Conservation (phyloP, 768 basidiomycete species). For the Naganishia friedmannii region DNA sequence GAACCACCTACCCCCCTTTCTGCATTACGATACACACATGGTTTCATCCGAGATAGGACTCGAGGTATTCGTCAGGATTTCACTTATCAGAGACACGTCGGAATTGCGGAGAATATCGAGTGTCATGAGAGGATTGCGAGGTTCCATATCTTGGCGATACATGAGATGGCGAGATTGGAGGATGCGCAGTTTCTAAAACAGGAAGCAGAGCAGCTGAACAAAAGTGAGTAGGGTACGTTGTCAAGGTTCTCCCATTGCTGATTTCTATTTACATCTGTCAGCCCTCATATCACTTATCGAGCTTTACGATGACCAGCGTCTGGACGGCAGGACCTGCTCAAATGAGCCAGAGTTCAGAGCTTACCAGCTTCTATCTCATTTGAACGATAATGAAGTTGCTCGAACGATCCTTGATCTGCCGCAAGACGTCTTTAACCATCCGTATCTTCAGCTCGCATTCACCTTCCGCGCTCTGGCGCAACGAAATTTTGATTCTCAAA, state of each 20-base stretch:
- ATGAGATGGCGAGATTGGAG: slow-evolving; percentile 57
- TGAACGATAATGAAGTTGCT: slow-evolving; percentile 76
- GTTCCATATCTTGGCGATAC: slow-evolving; percentile 83
- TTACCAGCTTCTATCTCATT: slow-evolving; percentile 88
- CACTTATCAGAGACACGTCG: slow-evolving; percentile 82
- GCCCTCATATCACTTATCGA: slow-evolving; percentile 89
- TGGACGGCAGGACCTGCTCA: slow-evolving; percentile 55
- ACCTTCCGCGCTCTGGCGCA: slow-evolving; percentile 78
- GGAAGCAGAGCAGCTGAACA: slow-evolving; percentile 87
- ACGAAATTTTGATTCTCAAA: slow-evolving; percentile 59
- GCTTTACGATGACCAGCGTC: slow-evolving; percentile 78
- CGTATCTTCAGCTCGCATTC: slow-evolving; percentile 78
- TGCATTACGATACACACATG: slow-evolving; percentile 64
- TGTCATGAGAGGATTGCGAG: slow-evolving; percentile 91
- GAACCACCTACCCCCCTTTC: slow-evolving; percentile 35
- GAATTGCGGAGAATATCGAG: slow-evolving; percentile 68
- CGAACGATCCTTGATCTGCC: slow-evolving; percentile 63
- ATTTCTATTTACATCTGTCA: slow-evolving; percentile 47
- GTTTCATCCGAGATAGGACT: slow-evolving; percentile 88
- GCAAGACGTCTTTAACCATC: slow-evolving; percentile 63
- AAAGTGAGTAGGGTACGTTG: slow-evolving; percentile 62
- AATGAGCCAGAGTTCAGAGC: slow-evolving; percentile 94
- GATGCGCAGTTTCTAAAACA: slow-evolving; percentile 59
- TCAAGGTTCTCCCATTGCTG: neutral
- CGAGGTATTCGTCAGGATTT: slow-evolving; percentile 85